A percentile compares a stretch with the other conserved stretches of the same genome.
Evolutionary conservation across 768 basidiomycete species (phyloP).

Genomic region (Xerocomellus dryophilus): DNA sequence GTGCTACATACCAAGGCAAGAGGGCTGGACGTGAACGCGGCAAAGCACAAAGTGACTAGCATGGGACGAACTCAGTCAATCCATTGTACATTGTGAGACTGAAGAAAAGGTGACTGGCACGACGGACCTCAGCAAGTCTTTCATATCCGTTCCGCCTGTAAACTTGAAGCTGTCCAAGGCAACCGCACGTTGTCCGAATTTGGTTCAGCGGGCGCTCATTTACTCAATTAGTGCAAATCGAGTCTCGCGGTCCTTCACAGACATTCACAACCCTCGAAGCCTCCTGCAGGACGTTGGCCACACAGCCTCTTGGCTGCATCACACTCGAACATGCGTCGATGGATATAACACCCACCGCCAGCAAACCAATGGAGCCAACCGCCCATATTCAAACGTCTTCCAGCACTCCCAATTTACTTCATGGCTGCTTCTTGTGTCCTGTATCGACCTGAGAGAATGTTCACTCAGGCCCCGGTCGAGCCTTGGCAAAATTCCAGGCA

Average conservation of each 20-base stretch:
- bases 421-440: slow-evolving; percentile 10
- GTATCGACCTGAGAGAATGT: neutral
- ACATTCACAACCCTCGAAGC: slow-evolving; percentile 10
- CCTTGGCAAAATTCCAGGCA: neutral
- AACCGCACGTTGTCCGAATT: no score
- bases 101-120: neutral
- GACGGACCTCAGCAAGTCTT: neutral
- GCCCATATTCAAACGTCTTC: neutral
- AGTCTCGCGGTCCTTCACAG: no score
- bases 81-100: neutral
- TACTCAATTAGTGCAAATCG: no score
- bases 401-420: neutral
- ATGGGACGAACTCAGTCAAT: neutral
- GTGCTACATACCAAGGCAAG: neutral
- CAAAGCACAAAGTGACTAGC: no score
- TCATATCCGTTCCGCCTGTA: no score
- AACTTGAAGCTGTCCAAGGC: no score
- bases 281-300: neutral
- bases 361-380: neutral
- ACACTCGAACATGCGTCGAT: neutral
- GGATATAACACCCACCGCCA: slow-evolving; percentile 11
- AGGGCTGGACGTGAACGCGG: neutral
- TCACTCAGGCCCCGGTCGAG: neutral
- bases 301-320: neutral
- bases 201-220: no score